Evolutionary conservation across 371 early-diverging fungal species (phyloP).

Genomic region (Mortierella sp.): DNA sequence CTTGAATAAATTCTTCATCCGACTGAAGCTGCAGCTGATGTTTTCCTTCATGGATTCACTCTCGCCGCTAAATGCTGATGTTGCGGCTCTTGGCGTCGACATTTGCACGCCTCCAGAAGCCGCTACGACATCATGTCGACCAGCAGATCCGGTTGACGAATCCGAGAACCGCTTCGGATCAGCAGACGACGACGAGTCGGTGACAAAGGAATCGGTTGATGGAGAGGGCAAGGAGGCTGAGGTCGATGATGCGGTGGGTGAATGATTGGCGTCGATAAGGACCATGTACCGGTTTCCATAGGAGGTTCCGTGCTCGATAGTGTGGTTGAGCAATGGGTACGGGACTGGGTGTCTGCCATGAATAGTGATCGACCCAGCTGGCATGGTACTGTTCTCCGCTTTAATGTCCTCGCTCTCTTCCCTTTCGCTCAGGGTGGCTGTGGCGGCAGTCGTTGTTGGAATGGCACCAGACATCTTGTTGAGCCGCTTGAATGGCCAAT

Average conservation of each 20-base stretch:
- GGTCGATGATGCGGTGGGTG: not conserved
- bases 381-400: not conserved
- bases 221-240: not conserved
- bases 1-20: not conserved
- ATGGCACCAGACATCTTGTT: not conserved
- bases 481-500: not conserved
- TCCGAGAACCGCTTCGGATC: not conserved
- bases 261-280: conserved; percentile 5
- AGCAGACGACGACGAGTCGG: not conserved
- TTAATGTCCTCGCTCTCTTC: not conserved
- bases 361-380: conserved; percentile 7
- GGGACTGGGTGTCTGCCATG: conserved; percentile 14
- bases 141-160: not conserved
- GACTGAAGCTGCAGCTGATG: not conserved
- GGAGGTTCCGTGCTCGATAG: not conserved
- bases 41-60: not conserved
- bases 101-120: not conserved
- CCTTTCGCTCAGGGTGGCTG: not conserved
- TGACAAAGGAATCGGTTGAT: not conserved
- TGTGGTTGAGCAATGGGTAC: conserved; percentile 26
- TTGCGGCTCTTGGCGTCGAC: not conserved
- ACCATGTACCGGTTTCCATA: conserved; percentile 8
- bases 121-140: not conserved
- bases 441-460: not conserved
- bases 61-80: not conserved